phyloP scores from a whole-genome alignment of 2,329 filamentous ascomycete species.

The Hypoxylon sp. region DNA sequence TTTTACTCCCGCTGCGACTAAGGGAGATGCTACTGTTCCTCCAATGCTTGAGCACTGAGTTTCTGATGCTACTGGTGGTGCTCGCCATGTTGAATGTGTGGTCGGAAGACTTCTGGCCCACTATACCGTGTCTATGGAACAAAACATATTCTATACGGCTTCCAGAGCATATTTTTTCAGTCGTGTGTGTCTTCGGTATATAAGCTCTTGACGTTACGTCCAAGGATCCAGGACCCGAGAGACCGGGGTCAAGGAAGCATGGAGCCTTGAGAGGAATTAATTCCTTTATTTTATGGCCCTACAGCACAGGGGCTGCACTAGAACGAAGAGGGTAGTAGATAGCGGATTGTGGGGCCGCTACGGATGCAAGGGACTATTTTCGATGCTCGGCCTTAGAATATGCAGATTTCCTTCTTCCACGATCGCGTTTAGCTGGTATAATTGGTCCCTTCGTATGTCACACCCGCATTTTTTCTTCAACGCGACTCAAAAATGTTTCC shows the following conservation, averaged over 20 bases:
- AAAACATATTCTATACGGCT: constrained; percentile 14
- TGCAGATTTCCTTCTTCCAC: constrained; percentile 12
- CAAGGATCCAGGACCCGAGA: background rate
- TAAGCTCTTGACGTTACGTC: constrained; percentile 19
- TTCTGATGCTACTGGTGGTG: constrained; percentile 25
- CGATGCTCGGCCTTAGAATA: constrained; percentile 12
- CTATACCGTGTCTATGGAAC: constrained; percentile 8
- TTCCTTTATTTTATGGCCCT: constrained; percentile 9
- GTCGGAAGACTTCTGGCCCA: constrained; percentile 5
- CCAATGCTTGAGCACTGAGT: constrained; percentile 37
- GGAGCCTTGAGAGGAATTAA: constrained; percentile 10
- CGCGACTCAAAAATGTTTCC: background rate
- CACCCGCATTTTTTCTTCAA: constrained; percentile 5
- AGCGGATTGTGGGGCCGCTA: constrained; percentile 36
- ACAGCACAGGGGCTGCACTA: constrained; percentile 15
- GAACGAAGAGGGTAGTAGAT: constrained; percentile 30
- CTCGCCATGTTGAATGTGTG: constrained; percentile 28
- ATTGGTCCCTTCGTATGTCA: background rate
- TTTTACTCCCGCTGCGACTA: constrained; percentile 30
- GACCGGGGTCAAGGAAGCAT: constrained; percentile 21
- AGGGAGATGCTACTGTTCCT: constrained; percentile 37
- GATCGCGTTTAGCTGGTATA: background rate
- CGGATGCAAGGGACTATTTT: constrained; percentile 44
- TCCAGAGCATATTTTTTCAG: constrained; percentile 1
- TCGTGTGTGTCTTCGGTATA: constrained; percentile 23